phyloP scores from a whole-genome alignment of 2,329 filamentous ascomycete species.

The Alternaria triticina region DNA sequence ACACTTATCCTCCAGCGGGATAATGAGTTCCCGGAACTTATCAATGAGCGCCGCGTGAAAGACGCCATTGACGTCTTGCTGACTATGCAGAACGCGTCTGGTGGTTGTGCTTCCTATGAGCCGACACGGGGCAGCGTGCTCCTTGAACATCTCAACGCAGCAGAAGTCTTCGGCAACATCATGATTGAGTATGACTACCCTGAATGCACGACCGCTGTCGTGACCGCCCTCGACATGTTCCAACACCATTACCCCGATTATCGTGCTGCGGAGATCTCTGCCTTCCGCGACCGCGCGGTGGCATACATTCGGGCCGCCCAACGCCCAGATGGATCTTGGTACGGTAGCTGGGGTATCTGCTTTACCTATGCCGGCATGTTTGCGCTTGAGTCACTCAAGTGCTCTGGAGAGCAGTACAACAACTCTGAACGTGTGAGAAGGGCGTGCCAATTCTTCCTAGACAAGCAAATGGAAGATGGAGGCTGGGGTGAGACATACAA shows the following conservation, averaged over 20 bases:
- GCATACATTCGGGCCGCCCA: slow-evolving; percentile 84
- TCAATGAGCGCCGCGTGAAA: slow-evolving; percentile 79
- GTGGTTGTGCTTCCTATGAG: slow-evolving; percentile 92
- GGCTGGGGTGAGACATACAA: slow-evolving; percentile 97
- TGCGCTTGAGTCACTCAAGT: slow-evolving; percentile 83
- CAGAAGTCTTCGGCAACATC: slow-evolving; percentile 94
- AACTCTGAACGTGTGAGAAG: slow-evolving; percentile 74
- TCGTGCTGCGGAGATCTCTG: slow-evolving; percentile 73
- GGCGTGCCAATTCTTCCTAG: slow-evolving; percentile 85
- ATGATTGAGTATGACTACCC: slow-evolving; percentile 99
- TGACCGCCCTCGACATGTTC: slow-evolving; percentile 86
- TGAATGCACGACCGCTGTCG: slow-evolving; percentile 94
- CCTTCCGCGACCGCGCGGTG: slow-evolving; percentile 75
- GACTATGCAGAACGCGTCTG: slow-evolving; percentile 86
- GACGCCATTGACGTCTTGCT: slow-evolving; percentile 91
- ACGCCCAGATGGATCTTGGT: slow-evolving; percentile 87
- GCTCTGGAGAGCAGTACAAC: slow-evolving; percentile 79
- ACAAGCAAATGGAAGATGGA: slow-evolving; percentile 84
- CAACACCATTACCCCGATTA: slow-evolving; percentile 82
- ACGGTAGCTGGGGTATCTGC: slow-evolving; percentile 97
- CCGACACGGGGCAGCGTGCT: slow-evolving; percentile 76
- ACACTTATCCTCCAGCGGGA: slow-evolving; percentile 84
- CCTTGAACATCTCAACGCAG: slow-evolving; percentile 88
- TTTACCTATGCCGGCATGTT: slow-evolving; percentile 99
- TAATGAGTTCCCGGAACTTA: slow-evolving; percentile 70